Base-by-base conservation (phyloP, 2,329 filamentous ascomycete species). In the Remersonia thermophila region DNA sequence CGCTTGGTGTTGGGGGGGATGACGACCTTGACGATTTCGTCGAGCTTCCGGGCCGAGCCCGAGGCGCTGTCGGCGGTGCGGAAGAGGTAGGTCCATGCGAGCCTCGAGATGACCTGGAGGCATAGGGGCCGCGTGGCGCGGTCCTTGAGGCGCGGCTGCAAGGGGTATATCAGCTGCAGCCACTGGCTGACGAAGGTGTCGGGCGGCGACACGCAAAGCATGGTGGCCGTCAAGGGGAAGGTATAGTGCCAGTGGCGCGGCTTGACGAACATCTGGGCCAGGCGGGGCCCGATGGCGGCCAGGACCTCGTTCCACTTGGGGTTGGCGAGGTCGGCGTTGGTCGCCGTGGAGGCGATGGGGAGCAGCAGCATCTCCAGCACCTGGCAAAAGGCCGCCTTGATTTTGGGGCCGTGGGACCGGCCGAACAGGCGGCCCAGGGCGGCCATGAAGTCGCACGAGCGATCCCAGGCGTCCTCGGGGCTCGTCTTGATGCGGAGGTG, bases 21-120 rank as follows among this genome's bases (percentile, higher is more conserved):
- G 2, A 94, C 76, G 48, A 94, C 69, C 50, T 80, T 83, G 46
- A 93, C 73, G 14, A 96, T 79, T 45, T 96, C 89, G 45, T 98
- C 89, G 13, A 96, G 65, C 55, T 91, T 95, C 44, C 82, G 77
- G 28, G 76, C 67, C 3, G 80, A 78, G 20, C 68, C 68, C 37
- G 77, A 73, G 2, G 72, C 63, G 8, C 75, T 70, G 44, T 98
- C 91, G 4, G 73, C 76, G 32, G 77, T 78, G 34, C 89, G 79
- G 56, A 93, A 94, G 3, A 98, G 67, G 56, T 95, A 96, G 0
- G 86, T 89, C 91, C 91, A 98, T 4, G 94, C 69, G 17, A 98
- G 64, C 36, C 89, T 79, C 27, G 87, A 93, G 33, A 95, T 79
- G 11, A 89, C 86, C 53, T 94, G 84, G 16, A 98, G 69, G 38